Evolutionary conservation across 1,284 basidiomycete genomes (phyloP).

Genomic region (Boletellus deceptivus): DNA sequence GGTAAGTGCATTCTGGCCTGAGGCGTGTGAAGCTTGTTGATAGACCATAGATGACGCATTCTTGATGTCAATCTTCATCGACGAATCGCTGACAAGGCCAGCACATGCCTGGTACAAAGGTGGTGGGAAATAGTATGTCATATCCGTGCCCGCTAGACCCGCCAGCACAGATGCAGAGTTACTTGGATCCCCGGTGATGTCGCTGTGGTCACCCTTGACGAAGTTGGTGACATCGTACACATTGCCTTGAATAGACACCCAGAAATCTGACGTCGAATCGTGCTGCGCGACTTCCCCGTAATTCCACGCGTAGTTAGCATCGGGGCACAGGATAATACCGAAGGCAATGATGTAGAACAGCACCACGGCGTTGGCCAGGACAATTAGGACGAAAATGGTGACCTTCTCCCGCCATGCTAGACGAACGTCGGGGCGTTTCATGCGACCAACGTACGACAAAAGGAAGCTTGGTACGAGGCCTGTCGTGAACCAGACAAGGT

Average conservation of each 20-base stretch:
- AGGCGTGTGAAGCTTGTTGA: slow-evolving; percentile 74
- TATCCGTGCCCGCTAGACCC: slow-evolving; percentile 80
- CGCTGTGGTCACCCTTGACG: slow-evolving; percentile 82
- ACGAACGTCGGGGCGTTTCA: slow-evolving; percentile 95
- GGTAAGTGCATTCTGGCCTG: slow-evolving; percentile 56
- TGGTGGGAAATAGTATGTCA: slow-evolving; percentile 87
- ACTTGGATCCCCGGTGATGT: slow-evolving; percentile 65
- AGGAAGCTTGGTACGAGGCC: slow-evolving; percentile 83
- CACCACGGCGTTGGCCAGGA: slow-evolving; percentile 77
- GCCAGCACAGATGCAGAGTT: slow-evolving; percentile 69
- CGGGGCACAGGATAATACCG: slow-evolving; percentile 87
- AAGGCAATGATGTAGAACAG: slow-evolving; percentile 93
- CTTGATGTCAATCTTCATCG: slow-evolving; percentile 52
- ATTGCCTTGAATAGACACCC: slow-evolving; percentile 84
- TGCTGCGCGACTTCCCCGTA: slow-evolving; percentile 73
- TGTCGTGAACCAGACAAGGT: slow-evolving; percentile 72
- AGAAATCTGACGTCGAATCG: slow-evolving; percentile 72
- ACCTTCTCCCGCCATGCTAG: slow-evolving; percentile 98
- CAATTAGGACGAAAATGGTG: slow-evolving; percentile 87
- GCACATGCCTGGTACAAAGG: slow-evolving; percentile 80
- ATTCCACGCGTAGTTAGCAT: slow-evolving; percentile 90
- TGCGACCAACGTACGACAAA: slow-evolving; percentile 72
- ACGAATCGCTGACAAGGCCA: slow-evolving; percentile 62
- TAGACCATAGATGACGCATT: slow-evolving; percentile 66
- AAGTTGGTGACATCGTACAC: slow-evolving; percentile 95